Conservation (phyloP, 2,329 filamentous ascomycete species). For the Penicillium digitatum region DNA sequence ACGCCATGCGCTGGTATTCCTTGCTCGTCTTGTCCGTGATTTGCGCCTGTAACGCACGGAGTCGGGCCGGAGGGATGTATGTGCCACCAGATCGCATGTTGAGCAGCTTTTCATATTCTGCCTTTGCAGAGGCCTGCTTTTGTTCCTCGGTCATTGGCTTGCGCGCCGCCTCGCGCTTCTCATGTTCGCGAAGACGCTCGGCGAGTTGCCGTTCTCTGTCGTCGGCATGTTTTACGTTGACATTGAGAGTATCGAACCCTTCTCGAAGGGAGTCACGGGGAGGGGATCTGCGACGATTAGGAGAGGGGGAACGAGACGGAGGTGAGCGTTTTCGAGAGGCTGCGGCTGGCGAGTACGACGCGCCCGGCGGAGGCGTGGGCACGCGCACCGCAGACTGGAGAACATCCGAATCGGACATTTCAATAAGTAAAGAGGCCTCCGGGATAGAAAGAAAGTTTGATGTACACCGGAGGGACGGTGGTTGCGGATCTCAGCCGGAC, state of each 20-base stretch:
- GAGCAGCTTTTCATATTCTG: slow-evolving; percentile 87
- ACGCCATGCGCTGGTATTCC: slow-evolving; percentile 98
- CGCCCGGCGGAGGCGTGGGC: slow-evolving; percentile 52
- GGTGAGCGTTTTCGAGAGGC: slow-evolving; percentile 56
- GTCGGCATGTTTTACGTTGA: slow-evolving; percentile 49
- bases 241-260: slow-evolving; percentile 44
- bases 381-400: slow-evolving; percentile 57
- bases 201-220: slow-evolving; percentile 50
- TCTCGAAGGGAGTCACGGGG: slow-evolving; percentile 36
- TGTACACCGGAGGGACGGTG: slow-evolving; percentile 9
- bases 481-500: slow-evolving; percentile 8
- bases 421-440: slow-evolving; percentile 12
- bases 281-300: slow-evolving; percentile 49
- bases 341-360: slow-evolving; percentile 47
- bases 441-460: neutral
- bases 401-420: slow-evolving; percentile 46
- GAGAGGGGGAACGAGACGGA: slow-evolving; percentile 52
- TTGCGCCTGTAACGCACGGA: slow-evolving; percentile 89
- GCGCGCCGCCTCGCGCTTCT: slow-evolving; percentile 45
- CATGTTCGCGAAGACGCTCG: slow-evolving; percentile 53
- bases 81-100: slow-evolving; percentile 92
- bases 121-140: slow-evolving; percentile 82
- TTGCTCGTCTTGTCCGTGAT: slow-evolving; percentile 95
- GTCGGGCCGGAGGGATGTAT: slow-evolving; percentile 87
- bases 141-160: slow-evolving; percentile 68